These are phyloP conservation scores for Pleurotus salmoneostramineus DNA, from an alignment of 768 basidiomycete genomes.

Conservation along the genomic window DNA sequence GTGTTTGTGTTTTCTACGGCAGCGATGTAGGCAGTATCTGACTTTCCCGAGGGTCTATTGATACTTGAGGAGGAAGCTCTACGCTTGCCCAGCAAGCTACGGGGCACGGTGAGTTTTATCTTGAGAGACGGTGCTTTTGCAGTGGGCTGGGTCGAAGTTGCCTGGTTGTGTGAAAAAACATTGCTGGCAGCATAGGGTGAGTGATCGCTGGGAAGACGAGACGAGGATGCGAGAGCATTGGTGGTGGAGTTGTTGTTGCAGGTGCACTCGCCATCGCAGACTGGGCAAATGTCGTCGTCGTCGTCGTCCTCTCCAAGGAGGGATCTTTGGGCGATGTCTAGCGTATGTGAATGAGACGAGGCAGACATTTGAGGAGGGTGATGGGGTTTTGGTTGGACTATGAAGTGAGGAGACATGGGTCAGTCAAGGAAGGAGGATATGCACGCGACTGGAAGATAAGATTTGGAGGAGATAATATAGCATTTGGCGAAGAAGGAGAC, in stretches of 20 bases:
- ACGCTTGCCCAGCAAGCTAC: constrained; percentile 45
- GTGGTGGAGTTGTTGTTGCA: constrained; percentile 50
- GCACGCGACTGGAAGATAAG: constrained; percentile 2
- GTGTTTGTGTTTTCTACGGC: constrained; percentile 27
- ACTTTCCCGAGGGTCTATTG: constrained; percentile 25
- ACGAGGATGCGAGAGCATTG: constrained; percentile 7
- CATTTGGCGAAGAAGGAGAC: not conserved
- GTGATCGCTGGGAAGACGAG: constrained; percentile 32
- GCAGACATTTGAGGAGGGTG: constrained; percentile 56
- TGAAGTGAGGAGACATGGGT: constrained; percentile 10
- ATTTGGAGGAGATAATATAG: constrained; percentile 6
- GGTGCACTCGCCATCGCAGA: constrained; percentile 88
- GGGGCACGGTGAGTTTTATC: constrained; percentile 70
- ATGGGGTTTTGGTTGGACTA: constrained; percentile 35
- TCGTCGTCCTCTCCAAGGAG: constrained; percentile 45
- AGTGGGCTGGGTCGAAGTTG: constrained; percentile 7
- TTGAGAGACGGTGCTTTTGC: constrained; percentile 46
- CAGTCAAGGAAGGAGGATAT: not conserved
- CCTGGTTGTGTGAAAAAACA: constrained; percentile 13
- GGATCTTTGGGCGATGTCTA: constrained; percentile 40
- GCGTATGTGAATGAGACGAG: constrained; percentile 67
- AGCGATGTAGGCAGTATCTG: constrained; percentile 34
- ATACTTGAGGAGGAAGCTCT: constrained; percentile 17
- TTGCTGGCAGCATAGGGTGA: constrained; percentile 28
- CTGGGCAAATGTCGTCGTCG: constrained; percentile 84